Percentiles rank a stretch among this genome's conserved stretches.
Conservation (phyloP, 352 stramenopile species). For the Aphanomyces stellatus region DNA sequence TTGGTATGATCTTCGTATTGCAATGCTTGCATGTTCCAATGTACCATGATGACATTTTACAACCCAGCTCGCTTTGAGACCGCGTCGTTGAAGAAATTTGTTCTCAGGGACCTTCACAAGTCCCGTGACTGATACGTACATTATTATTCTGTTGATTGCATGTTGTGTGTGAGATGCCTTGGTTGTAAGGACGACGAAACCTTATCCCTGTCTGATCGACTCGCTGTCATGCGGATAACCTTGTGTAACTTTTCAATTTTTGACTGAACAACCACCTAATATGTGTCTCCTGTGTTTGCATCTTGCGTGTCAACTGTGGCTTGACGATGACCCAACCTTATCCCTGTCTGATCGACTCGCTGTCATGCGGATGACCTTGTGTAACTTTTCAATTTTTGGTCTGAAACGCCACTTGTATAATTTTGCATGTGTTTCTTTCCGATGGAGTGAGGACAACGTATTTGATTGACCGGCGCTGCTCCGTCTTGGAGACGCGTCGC, state of each 20-base stretch:
- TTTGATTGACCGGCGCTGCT: slow-evolving; percentile 11
- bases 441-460: slow-evolving; percentile 19
- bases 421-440: neutral
- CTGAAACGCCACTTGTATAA: neutral
- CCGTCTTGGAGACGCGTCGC: slow-evolving; percentile 17
- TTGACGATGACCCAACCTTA: slow-evolving; percentile 17
- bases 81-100: slow-evolving; percentile 22
- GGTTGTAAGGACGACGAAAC: slow-evolving; percentile 19
- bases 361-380: slow-evolving; percentile 16
- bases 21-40: neutral
- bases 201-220: slow-evolving; percentile 22
- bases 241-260: slow-evolving; percentile 21
- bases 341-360: slow-evolving; percentile 20
- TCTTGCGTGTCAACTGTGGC: no score
- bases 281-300: neutral
- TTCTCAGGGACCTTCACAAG: slow-evolving; percentile 21
- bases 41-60: slow-evolving; percentile 21
- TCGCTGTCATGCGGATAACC: slow-evolving; percentile 20
- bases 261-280: slow-evolving; percentile 8
- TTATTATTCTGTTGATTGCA: neutral
- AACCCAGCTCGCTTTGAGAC: slow-evolving; percentile 23
- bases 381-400: slow-evolving; percentile 20
- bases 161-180: neutral
- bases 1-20: slow-evolving; percentile 12
- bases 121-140: slow-evolving; percentile 16